Evolutionary conservation across 768 basidiomycete genomes (phyloP), one percentile per base, ranked within the genome.

Genomic region (Pleurotus citrinopileatus): DNA sequence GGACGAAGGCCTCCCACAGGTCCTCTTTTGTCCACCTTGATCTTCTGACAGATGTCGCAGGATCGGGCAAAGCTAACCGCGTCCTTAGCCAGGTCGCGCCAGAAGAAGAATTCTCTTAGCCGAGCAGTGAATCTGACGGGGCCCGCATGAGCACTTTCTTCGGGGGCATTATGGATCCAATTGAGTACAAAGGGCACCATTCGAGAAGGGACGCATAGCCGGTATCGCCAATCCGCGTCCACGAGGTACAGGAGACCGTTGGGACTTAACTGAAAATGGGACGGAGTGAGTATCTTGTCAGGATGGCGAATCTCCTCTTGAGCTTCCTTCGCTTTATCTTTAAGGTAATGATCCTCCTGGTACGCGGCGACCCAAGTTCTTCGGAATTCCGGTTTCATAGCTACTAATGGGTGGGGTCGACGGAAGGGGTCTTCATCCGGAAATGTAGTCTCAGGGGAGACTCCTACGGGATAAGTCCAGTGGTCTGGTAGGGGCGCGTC

Each of bases 11-110:
- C 55, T 17, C 64, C 64, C 43, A 60, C 55, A 19, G 52, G 27
- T 27, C 19, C 46, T 2, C 36, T 26, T 28, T 50, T 55, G 23
- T 61, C 63, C 1, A 46, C 22, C 25, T 67, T 67, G 15, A 57
- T 60, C 40, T 67, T 66, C 44, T 67, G 66, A 46, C 63, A 65
- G 9, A 62, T 27, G 26, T 65, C 63, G 40, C 65, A 68, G 0
- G 64, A 44, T 4, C 34, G 23, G 1, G 34, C 22, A 38, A 55
- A 67, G 5, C 37, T 23, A 1, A 43, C 12, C 0, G 54, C 56
- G 36, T 65, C 64, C 38, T 52, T 54, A 4, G 29, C 2, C 40
- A 65, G 23, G 5, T 4, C 7, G 6, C 37, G 51, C 51, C 51
- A 52, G 51, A 40, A 52, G 17, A 40, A 52, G 10, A 40, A 22